Evolutionary conservation across 805 yeast genomes (phyloP).

Genomic region (Candida manassasensis): DNA sequence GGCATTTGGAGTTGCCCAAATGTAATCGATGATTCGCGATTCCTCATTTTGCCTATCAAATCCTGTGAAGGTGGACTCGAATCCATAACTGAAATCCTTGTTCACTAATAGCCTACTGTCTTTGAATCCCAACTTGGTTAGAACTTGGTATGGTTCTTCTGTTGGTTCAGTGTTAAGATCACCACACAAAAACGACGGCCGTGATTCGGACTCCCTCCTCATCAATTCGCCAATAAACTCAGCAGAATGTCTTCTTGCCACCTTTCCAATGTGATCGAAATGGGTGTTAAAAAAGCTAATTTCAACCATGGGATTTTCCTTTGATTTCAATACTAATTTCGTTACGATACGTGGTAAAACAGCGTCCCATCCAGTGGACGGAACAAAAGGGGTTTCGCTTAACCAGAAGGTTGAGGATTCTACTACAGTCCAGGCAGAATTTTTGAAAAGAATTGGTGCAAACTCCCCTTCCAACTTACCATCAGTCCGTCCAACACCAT

Average conservation of each 20-base stretch:
- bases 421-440: slow-evolving; percentile 27
- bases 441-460: slow-evolving; percentile 33
- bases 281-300: slow-evolving; percentile 39
- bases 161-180: slow-evolving; percentile 40
- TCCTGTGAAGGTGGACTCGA: slow-evolving; percentile 45
- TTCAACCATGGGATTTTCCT: slow-evolving; percentile 22
- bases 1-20: slow-evolving; percentile 36
- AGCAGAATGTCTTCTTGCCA: slow-evolving; percentile 33
- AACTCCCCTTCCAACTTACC: slow-evolving; percentile 28
- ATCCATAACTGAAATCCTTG: slow-evolving; percentile 35
- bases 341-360: slow-evolving; percentile 38
- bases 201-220: slow-evolving; percentile 20
- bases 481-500: slow-evolving; percentile 34
- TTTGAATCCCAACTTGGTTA: slow-evolving; percentile 30
- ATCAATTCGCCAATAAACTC: slow-evolving; percentile 31
- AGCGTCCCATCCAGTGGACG: slow-evolving; percentile 42
- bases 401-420: slow-evolving; percentile 35
- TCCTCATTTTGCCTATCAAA: slow-evolving; percentile 31
- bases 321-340: slow-evolving; percentile 29
- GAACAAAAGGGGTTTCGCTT: slow-evolving; percentile 34
- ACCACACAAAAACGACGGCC: slow-evolving; percentile 38
- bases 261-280: slow-evolving; percentile 36
- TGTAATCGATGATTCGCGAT: slow-evolving; percentile 37
- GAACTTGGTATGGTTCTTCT: slow-evolving; percentile 37
- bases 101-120: slow-evolving; percentile 34